Base-by-base conservation (phyloP, 1,284 basidiomycete species). In the Rhodotorula sp. region DNA sequence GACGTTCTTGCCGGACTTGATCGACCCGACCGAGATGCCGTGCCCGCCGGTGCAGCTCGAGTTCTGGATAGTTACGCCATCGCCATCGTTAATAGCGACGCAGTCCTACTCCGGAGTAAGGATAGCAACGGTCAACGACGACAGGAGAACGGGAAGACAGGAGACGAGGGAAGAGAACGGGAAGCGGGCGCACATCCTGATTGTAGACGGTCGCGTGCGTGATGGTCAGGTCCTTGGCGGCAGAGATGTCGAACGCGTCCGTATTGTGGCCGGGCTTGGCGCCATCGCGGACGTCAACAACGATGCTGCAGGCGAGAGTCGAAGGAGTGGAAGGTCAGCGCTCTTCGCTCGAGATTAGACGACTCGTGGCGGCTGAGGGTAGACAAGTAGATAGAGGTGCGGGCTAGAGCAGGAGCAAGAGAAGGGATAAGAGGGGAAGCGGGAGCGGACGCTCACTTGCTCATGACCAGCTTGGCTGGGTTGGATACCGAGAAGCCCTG, bases 91-190 rank as follows among this genome's bases (percentile, higher is more conserved):
- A 78, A 89, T 86, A 17, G 88, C 86, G 48, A 89, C 79, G 72
- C 88, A 89, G 76, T 89, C 87, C 70, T 89, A n/a, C n/a, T n/a
- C n/a, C n/a, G n/a, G n/a, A n/a, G 88, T 82, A 60, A 54, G 56
- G 57, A 27, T 4, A 2, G 39, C 32, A 4, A 27, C 36, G 29
- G 21, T 0, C 29, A 29, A 15, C 29, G 39, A 39, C 15, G 39
- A 39, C 7, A 39, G 39, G 39, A 15, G 39, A 39, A 39, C 9
- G 39, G 7, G 39, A 22, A 12, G 8, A 8, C 29, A 34, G n/a
- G 10, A 13, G 25, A 19, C 22, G 5, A 3, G 46, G 34, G 22
- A 34, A 39, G 32, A 34, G 12, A 41, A 37, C 13, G 22, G 0
- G 50, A 25, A 29, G 22, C 3, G n/a, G 13, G 27, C 48, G 22